phyloP scores from a whole-genome alignment of 1,284 basidiomycete species.

The Tilletiopsis washingtonensis region DNA sequence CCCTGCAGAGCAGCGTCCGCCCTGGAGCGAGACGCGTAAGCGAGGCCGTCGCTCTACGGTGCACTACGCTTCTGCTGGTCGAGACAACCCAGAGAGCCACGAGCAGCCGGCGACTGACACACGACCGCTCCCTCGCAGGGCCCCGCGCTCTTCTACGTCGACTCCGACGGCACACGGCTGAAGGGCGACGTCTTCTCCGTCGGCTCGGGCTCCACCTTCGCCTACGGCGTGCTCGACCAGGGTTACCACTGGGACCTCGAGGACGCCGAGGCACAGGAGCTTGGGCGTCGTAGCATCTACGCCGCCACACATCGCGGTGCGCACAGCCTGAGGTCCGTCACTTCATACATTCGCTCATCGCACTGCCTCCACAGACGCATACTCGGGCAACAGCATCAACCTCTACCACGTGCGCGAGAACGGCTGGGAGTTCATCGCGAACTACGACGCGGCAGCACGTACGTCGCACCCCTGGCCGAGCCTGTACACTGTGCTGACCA shows the following conservation, averaged over 20 bases:
- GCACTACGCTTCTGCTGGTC: too few species aligned
- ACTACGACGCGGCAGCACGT: slow-evolving; percentile 42
- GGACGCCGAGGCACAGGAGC: slow-evolving; percentile 89
- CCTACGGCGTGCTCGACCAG: slow-evolving; percentile 96
- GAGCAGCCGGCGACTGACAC: too few species aligned
- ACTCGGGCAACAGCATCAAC: slow-evolving; percentile 75
- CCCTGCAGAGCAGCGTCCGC: too few species aligned
- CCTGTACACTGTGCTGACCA: neutral
- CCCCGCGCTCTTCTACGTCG: slow-evolving; percentile 95
- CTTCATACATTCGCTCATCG: too few species aligned
- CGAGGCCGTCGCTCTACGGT: too few species aligned
- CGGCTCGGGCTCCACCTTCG: slow-evolving; percentile 94
- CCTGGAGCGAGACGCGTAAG: too few species aligned
- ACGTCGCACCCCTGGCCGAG: slow-evolving; percentile 9
- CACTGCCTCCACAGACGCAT: slow-evolving; percentile 61
- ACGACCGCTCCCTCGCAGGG: slow-evolving; percentile 55
- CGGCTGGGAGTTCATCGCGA: slow-evolving; percentile 56
- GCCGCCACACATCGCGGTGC: slow-evolving; percentile 70
- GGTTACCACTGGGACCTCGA: slow-evolving; percentile 89
- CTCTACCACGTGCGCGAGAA: slow-evolving; percentile 89
- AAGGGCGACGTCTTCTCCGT: slow-evolving; percentile 97
- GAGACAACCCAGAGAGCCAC: too few species aligned
- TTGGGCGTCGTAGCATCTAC: slow-evolving; percentile 88
- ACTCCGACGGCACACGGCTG: slow-evolving; percentile 89
- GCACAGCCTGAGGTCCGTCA: too few species aligned